Conservation (phyloP, 768 basidiomycete genomes). For the Trametes cingulata region DNA sequence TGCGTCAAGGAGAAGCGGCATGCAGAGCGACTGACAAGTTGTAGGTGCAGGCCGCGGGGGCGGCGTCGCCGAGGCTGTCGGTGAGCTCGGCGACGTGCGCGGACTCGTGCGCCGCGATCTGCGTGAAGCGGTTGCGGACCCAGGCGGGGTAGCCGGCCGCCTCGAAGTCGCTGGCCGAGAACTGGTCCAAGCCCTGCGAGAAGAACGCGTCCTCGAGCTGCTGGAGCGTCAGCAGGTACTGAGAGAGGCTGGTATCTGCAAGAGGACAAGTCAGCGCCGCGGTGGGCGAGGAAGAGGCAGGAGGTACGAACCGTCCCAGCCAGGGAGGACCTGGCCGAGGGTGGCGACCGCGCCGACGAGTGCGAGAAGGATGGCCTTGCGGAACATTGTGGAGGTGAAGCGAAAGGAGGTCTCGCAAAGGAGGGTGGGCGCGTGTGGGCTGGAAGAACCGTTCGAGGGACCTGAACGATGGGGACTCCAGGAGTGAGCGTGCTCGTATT, state of each 20-base stretch:
- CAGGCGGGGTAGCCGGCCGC: slow-evolving; percentile 49
- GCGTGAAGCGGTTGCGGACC: slow-evolving; percentile 49
- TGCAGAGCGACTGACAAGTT: slow-evolving; percentile 5
- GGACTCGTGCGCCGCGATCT: slow-evolving; percentile 56
- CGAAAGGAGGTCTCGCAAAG: slow-evolving; percentile 7
- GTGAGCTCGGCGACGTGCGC: slow-evolving; percentile 56
- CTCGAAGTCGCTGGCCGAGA: slow-evolving; percentile 45
- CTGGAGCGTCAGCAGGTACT: slow-evolving; percentile 49
- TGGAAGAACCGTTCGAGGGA: slow-evolving; percentile 8
- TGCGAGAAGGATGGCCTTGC: slow-evolving; percentile 17
- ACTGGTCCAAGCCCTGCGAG: slow-evolving; percentile 43
- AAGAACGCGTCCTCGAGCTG: slow-evolving; percentile 49
- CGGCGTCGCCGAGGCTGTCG: slow-evolving; percentile 33
- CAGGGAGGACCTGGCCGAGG: neutral
- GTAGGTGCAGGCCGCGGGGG: slow-evolving; percentile 19
- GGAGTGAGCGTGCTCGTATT: neutral
- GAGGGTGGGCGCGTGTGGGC: slow-evolving; percentile 2
- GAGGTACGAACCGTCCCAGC: neutral
- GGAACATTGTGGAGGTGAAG: slow-evolving; percentile 11
- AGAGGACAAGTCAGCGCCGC: neutral
- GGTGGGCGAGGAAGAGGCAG: neutral
- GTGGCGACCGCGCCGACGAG: slow-evolving; percentile 20
- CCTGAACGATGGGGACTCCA: slow-evolving; percentile 4
- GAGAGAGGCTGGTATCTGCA: slow-evolving; percentile 35
- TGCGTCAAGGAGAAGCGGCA: neutral